Conservation (phyloP, 257 asterid genomes). For the Solanum bukasovii region DNA sequence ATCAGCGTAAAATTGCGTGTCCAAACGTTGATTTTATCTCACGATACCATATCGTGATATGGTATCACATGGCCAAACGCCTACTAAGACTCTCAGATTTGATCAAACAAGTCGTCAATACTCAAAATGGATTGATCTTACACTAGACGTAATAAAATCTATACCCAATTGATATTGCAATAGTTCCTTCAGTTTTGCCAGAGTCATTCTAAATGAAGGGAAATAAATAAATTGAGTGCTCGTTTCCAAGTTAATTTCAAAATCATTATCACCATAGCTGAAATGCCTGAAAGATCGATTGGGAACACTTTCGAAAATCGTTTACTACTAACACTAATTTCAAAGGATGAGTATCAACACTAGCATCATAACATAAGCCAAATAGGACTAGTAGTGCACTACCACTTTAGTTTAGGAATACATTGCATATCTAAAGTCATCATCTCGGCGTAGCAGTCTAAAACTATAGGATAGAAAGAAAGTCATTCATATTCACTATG, state of each 20-base stretch:
- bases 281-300: not conserved
- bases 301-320: too few species aligned
- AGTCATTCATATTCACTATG: too few species aligned
- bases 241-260: not conserved
- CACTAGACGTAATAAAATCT: too few species aligned
- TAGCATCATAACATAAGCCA: not conserved
- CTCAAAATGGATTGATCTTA: not conserved
- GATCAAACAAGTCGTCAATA: not conserved
- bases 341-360: not conserved
- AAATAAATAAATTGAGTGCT: not conserved
- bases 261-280: not conserved
- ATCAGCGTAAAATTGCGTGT: too few species aligned
- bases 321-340: too few species aligned
- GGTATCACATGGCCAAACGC: too few species aligned
- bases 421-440: not conserved
- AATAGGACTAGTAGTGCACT: not conserved
- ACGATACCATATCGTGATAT: too few species aligned
- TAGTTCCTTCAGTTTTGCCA: not conserved
- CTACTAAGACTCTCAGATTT: accelerated
- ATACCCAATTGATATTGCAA: not conserved
- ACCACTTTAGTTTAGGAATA: not conserved
- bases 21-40: too few species aligned
- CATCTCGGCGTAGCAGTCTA: too few species aligned
- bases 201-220: not conserved
- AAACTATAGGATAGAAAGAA: too few species aligned